phyloP scores from a whole-genome alignment of 257 asterid species.

The Eucommia ulmoides region DNA sequence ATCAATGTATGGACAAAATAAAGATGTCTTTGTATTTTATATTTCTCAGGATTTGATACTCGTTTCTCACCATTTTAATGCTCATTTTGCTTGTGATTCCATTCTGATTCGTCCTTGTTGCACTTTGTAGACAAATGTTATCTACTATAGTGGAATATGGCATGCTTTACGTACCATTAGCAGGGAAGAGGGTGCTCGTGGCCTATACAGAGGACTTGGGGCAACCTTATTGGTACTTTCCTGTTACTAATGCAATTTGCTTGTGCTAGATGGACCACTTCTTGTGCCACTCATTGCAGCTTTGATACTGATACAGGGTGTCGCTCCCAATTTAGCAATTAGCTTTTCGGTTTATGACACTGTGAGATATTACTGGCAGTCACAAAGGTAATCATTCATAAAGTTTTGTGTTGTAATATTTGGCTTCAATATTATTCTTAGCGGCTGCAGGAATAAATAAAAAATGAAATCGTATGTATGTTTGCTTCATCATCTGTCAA shows the following conservation, averaged over 20 bases:
- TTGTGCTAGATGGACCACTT: constrained; percentile 2
- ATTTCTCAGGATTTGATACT: no score
- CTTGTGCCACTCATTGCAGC: constrained; percentile 13
- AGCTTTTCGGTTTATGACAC: constrained; percentile 82
- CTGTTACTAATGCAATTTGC: constrained; percentile 1
- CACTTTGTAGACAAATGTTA: constrained; percentile 47
- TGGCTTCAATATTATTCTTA: constrained; percentile 7
- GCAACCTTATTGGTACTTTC: constrained; percentile 62
- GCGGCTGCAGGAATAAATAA: no score
- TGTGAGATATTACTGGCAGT: constrained; percentile 52
- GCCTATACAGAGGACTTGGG: constrained; percentile 84
- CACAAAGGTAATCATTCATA: constrained; percentile 34
- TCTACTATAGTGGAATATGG: constrained; percentile 60
- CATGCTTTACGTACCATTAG: constrained; percentile 59
- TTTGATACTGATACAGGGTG: constrained; percentile 43
- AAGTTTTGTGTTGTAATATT: constrained; percentile 5
- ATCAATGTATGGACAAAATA: no score
- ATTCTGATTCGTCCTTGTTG: constrained; percentile 9
- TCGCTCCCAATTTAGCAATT: constrained; percentile 74
- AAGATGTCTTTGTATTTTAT: no score
- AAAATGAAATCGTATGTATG: no score
- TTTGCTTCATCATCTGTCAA: no score
- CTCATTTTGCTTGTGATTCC: background rate
- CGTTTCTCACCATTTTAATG: no score
- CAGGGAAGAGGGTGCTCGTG: constrained; percentile 62